Evolutionary conservation across 1,139 yeast genomes (phyloP), one percentile per base, ranked within the genome.

Genomic region (Diutina catenulata): DNA sequence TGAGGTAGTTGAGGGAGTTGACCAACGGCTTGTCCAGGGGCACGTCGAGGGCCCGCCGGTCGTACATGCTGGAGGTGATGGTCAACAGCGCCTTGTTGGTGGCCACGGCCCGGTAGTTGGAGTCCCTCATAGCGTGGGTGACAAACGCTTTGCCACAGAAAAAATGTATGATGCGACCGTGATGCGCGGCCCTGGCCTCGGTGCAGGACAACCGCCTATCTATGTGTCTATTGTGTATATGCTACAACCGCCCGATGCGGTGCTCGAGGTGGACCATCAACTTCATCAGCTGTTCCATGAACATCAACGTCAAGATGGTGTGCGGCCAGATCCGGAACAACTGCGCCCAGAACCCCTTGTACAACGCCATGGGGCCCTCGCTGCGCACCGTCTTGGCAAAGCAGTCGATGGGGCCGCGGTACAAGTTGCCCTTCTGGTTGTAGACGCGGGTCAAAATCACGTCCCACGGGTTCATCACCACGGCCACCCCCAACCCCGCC

Each of bases 391-490:
- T 88, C 60, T 91, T 88, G 42, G 74, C 53, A 42, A 87, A 65
- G 63, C 98, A 91, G 58, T 91, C 98, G 18, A 87, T 50, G 2
- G 95, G 94, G 4, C 94, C 94, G 42, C 64, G 70, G 61, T 91
- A 91, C 42, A 82, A 70, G 50, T 83, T 73, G 28, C 95, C 95
- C 59, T 80, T 84, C 57, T 91, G 97, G 59, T 91, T 91, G 61
- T 88, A 91, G 58, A 93, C 80, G 62, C 98, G 73, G 2, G 98
- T 91, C 60, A 91, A 67, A 40, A 91, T 74, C 39, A 91, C 97
- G 57, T 91, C 98, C 77, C 95, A 86, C 14, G 97, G 97, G 56
- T 87, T 88, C 96, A 93, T 88, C 28, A 84, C 95, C 26, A 88
- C 68, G 39, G 94, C 91, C 23, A 32, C 14, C 18, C 28, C 96